Evolutionary conservation across 805 yeast genomes (phyloP), one percentile per base, ranked within the genome.

Genomic region (Saccharomycopsis malanga): DNA sequence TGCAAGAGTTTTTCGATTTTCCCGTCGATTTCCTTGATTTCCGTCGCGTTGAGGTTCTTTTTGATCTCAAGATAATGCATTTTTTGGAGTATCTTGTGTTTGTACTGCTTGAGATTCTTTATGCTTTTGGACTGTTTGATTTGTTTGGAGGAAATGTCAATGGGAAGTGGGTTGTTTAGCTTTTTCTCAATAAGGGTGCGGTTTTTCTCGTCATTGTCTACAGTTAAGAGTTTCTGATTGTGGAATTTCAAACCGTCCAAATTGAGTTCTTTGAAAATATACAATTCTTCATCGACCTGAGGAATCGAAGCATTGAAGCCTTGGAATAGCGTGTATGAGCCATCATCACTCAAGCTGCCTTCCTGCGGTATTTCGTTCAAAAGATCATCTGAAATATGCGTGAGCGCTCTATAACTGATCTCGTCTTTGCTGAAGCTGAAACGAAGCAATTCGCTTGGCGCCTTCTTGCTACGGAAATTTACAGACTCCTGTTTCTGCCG

Each of bases 261-360:
- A 15, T 52, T 49, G 32, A 52, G 36, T 34, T 49, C 55, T 38
- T 52, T 52, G 27, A 52, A 49, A 12, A 52, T 30, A 18, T 46
- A 37, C 10, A 52, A 35, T 36, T 67, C 68, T 49, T 70, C 75
- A 51, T 74, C 67, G n/a, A 74, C 63, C 15, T 73, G 73, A 1
- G 79, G 78, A 30, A 72, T 58, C 0, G 76, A 67, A 3, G 87
- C 85, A 56, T 71, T 70, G 58, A 83, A 81, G 1, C 89, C 88
- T 61, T 83, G 89, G 56, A 74, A 81, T 20, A 83, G 62, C 2
- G 87, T 76, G 53, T 75, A 76, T 7, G 59, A 56, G 24, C 43
- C 35, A 38, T 52, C 59, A 4, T 48, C 49, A 6, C 49, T 45
- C 23, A 50, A 43, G 12, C 40, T 35, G 25, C 44, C 20, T 21